Conservation (phyloP, 2,329 filamentous ascomycete genomes). For the Thelonectria olida region DNA sequence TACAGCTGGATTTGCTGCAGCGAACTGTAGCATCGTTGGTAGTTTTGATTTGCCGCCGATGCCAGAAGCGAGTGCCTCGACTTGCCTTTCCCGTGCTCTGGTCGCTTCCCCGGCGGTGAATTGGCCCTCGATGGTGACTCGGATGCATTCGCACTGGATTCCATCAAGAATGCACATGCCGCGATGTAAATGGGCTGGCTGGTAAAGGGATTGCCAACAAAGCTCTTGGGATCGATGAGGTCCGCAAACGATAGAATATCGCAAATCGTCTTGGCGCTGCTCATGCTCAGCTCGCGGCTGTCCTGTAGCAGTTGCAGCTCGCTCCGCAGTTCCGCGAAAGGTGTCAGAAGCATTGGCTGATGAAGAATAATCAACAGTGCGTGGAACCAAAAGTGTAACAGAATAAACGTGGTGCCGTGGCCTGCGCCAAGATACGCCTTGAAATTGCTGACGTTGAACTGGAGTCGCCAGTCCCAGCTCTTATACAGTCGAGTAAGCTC, state of each 20-base stretch:
- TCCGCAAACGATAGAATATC: constrained; percentile 90
- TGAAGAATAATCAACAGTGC: constrained; percentile 86
- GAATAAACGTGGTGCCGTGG: constrained; percentile 86
- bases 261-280: constrained; percentile 89
- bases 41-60: constrained; percentile 85
- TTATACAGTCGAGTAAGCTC: constrained; percentile 79
- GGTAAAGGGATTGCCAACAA: constrained; percentile 88
- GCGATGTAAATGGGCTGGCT: constrained; percentile 93
- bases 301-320: constrained; percentile 80
- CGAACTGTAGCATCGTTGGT: constrained; percentile 86
- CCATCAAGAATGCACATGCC: constrained; percentile 87
- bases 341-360: constrained; percentile 83
- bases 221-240: constrained; percentile 84
- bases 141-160: constrained; percentile 77
- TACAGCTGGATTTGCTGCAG: constrained; percentile 83
- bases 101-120: constrained; percentile 52
- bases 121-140: constrained; percentile 65
- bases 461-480: constrained; percentile 75
- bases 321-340: constrained; percentile 67
- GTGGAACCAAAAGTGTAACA: constrained; percentile 91
- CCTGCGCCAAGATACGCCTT: constrained; percentile 83
- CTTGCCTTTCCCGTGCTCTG: constrained; percentile 42
- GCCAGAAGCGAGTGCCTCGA: constrained; percentile 80
- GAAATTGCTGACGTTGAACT: constrained; percentile 89
- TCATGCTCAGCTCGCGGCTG: constrained; percentile 85